Percentiles rank a stretch among this genome's conserved stretches.
These are phyloP conservation scores for Mikania micrantha DNA, from an alignment of 129 eudicot species.

Conservation along the genomic window DNA sequence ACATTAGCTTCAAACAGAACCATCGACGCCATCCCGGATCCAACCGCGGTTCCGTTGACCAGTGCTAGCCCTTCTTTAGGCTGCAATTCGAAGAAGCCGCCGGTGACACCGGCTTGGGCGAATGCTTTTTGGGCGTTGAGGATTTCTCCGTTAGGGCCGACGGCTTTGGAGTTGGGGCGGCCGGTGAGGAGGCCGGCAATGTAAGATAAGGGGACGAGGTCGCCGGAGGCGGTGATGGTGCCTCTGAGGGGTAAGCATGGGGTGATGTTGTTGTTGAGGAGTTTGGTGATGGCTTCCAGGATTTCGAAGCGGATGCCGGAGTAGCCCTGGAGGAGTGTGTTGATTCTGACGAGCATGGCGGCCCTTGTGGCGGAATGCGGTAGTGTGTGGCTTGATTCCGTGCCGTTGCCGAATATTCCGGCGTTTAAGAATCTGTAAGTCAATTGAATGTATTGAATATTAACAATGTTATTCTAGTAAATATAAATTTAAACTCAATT, in stretches of 20 bases:
- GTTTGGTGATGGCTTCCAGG: slow-evolving; percentile 55
- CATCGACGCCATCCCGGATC: slow-evolving; percentile 68
- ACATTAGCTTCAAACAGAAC: slow-evolving; percentile 64
- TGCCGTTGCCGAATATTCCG: slow-evolving; percentile 77
- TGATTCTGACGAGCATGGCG: slow-evolving; percentile 74
- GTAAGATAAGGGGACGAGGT: slow-evolving; percentile 66
- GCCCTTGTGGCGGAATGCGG: slow-evolving; percentile 71
- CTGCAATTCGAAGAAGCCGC: slow-evolving; percentile 65
- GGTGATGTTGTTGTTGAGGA: slow-evolving; percentile 60
- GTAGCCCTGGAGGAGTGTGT: slow-evolving; percentile 83
- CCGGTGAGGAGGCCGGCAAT: slow-evolving; percentile 72
- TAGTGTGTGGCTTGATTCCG: slow-evolving; percentile 53
- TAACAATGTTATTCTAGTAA: neutral
- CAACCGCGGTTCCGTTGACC: slow-evolving; percentile 79
- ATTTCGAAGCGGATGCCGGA: slow-evolving; percentile 81
- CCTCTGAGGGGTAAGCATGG: slow-evolving; percentile 75
- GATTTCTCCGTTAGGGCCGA: slow-evolving; percentile 45
- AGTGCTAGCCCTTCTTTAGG: slow-evolving; percentile 80
- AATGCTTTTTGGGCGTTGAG: slow-evolving; percentile 48
- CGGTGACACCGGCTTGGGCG: slow-evolving; percentile 36
- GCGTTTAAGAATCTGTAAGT: slow-evolving; percentile 61
- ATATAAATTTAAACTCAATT: too few relatives aligned
- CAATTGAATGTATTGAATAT: neutral
- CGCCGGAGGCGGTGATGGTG: slow-evolving; percentile 71
- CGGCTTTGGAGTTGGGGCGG: slow-evolving; percentile 55